Conservation (phyloP, 1,284 basidiomycete species). For the Neonothopanus nambi region DNA sequence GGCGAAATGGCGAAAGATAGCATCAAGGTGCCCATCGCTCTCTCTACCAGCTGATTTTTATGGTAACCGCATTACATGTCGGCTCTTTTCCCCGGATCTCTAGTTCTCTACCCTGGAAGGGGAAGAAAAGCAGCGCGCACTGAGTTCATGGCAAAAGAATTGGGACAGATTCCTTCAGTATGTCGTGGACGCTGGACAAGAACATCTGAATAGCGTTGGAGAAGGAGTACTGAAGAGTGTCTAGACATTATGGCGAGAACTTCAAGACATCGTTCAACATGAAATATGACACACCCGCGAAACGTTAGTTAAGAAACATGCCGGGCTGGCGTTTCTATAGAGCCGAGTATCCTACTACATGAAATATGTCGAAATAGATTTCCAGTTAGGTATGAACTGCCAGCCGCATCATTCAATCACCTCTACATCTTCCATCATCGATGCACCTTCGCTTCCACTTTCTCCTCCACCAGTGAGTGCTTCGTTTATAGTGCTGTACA, state of each 20-base stretch:
- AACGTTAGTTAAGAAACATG: too few species aligned
- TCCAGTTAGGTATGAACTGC: too few species aligned
- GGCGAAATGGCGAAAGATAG: conserved; percentile 64
- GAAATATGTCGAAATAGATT: too few species aligned
- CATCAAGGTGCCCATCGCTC: conserved; percentile 61
- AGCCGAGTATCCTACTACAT: too few species aligned
- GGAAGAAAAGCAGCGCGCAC: conserved; percentile 47
- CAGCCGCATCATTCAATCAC: too few species aligned
- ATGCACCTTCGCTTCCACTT: conserved; percentile 1
- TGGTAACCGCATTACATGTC: conserved; percentile 77
- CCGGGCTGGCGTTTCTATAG: too few species aligned
- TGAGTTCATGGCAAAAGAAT: conserved; percentile 47
- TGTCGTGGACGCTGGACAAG: conserved; percentile 25
- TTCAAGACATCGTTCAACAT: too few species aligned
- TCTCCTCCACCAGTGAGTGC: background rate
- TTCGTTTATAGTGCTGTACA: conserved; percentile 11
- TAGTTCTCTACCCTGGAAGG: conserved; percentile 57
- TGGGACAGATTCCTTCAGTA: conserved; percentile 55
- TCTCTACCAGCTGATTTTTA: conserved; percentile 59
- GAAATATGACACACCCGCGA: too few species aligned
- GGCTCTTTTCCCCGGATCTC: conserved; percentile 20
- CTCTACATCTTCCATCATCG: too few species aligned
- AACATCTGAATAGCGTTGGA: too few species aligned
- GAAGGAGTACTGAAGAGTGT: too few species aligned
- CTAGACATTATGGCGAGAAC: too few species aligned